A percentile compares a stretch with the other conserved stretches of the same genome.
These are phyloP conservation scores for Alternaria panax DNA, from an alignment of 2,329 filamentous ascomycete genomes.

Conservation along the genomic window DNA sequence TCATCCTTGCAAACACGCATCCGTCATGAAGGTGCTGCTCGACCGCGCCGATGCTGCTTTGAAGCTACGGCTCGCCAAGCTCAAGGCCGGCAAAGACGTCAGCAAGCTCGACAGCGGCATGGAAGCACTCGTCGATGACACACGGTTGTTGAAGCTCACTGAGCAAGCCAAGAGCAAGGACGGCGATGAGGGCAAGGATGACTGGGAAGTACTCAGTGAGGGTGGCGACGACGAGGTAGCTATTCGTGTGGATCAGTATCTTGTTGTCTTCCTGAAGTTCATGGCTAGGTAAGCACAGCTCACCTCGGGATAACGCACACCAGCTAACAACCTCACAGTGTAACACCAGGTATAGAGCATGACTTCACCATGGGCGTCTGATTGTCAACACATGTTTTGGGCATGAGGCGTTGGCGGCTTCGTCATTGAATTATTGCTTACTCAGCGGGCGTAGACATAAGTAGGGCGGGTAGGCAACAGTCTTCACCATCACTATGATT, in stretches of 20 bases:
- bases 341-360: slow-evolving; percentile 96
- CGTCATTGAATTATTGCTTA: slow-evolving; percentile 7
- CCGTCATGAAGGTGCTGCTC: slow-evolving; percentile 96
- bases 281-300: slow-evolving; percentile 54
- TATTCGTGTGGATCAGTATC: slow-evolving; percentile 86
- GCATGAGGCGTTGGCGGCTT: slow-evolving; percentile 11
- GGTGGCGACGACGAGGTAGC: slow-evolving; percentile 76
- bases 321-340: slow-evolving; percentile 69
- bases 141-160: slow-evolving; percentile 69
- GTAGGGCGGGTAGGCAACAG: not conserved
- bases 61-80: slow-evolving; percentile 84
- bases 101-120: slow-evolving; percentile 68
- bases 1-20: slow-evolving; percentile 95
- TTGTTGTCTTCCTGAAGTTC: slow-evolving; percentile 87
- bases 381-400: slow-evolving; percentile 24
- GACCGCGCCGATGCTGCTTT: slow-evolving; percentile 94
- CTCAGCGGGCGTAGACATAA: slow-evolving; percentile 7
- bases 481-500: not conserved
- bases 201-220: slow-evolving; percentile 69
- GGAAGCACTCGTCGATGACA: slow-evolving; percentile 85
- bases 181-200: slow-evolving; percentile 53
- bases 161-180: slow-evolving; percentile 54
- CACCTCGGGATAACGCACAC: slow-evolving; percentile 56
- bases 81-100: slow-evolving; percentile 68
- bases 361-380: slow-evolving; percentile 97